Base-by-base conservation (phyloP, 805 yeast species). In the Yarrowia sp. region DNA sequence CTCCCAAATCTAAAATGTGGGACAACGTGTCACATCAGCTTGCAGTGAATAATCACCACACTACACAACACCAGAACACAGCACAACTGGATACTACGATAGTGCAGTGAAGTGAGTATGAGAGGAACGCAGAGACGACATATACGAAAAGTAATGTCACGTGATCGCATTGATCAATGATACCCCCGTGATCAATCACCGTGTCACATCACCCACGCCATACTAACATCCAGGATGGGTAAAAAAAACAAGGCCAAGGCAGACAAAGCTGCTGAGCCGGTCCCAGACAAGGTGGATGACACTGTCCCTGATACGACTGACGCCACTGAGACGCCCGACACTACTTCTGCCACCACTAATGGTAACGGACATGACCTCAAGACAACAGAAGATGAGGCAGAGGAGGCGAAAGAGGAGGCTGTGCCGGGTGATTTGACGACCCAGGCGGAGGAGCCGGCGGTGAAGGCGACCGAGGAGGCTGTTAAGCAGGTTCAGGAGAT, bases 381-480 rank as follows among this genome's bases (percentile, higher is more conserved):
- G 44, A 28, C 2, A 22, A 39, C 45, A 3, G 45, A 53, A 50
- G 63, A 33, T 9, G 8, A 31, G 11, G 35, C 42, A 9, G 45
- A 41, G 22, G 67, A 65, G 44, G 50, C 64, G 44, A 55, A 53
- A 33, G 45, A 64, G 48, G 66, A 63, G 50, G 66, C 61, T 8
- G 14, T 61, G 8, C 41, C 61, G 1, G 66, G 58, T 33, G 58
- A 51, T 36, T 43, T 51, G 9, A 51, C 58, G 3, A 51, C 58
- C 18, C 58, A 41, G 42, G 62, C 41, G 61, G 64, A 39, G 31
- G 67, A 63, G 48, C 47, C 67, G 13, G 51, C 44, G 11, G 55
- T 41, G 1, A 64, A 7, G 5, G 65, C 51, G 13, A 45, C 67
- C 14, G 62, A n/a, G 13, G 41, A 31, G 31, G 67, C 44, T 8